These are phyloP conservation scores for Arbutus unedo DNA, from an alignment of 148 eudicot species.

Conservation along the genomic window DNA sequence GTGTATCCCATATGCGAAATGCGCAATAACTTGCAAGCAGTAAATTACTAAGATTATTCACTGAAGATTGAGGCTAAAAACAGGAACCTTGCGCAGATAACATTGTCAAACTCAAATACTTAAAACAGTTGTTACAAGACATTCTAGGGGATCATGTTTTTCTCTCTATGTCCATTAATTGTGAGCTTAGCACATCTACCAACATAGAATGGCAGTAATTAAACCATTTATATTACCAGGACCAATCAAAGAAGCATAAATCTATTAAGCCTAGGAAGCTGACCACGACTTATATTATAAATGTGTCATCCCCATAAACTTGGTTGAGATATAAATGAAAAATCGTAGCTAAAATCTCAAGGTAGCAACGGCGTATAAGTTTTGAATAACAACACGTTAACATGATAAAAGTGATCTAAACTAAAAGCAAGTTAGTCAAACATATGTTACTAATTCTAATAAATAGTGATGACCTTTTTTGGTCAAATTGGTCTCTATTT, in stretches of 20 bases:
- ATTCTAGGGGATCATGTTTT: not conserved
- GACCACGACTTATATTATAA: not conserved
- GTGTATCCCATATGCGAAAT: not conserved
- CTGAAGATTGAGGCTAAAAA: not conserved
- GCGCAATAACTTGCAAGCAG: not conserved
- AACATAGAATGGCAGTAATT: not conserved
- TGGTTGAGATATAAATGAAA: not conserved
- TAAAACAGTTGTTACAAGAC: not conserved
- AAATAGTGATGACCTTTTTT: too few relatives aligned
- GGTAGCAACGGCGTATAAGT: not conserved
- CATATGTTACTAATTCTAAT: too few relatives aligned
- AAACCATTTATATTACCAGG: not conserved
- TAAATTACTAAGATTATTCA: not conserved
- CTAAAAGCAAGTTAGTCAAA: too few relatives aligned
- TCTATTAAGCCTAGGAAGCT: not conserved
- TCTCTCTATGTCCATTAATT: not conserved
- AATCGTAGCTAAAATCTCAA: not conserved
- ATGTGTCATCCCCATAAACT: conserved; percentile 2
- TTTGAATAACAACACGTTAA: not conserved
- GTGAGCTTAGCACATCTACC: not conserved
- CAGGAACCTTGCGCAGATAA: not conserved
- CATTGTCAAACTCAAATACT: not conserved
- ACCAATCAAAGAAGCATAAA: not conserved
- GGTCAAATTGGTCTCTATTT: too few relatives aligned
- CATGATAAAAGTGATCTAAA: not conserved